Evolutionary conservation across 352 stramenopile genomes (phyloP), one percentile per base, ranked within the genome.

Genomic region (Phytophthora colocasiae): DNA sequence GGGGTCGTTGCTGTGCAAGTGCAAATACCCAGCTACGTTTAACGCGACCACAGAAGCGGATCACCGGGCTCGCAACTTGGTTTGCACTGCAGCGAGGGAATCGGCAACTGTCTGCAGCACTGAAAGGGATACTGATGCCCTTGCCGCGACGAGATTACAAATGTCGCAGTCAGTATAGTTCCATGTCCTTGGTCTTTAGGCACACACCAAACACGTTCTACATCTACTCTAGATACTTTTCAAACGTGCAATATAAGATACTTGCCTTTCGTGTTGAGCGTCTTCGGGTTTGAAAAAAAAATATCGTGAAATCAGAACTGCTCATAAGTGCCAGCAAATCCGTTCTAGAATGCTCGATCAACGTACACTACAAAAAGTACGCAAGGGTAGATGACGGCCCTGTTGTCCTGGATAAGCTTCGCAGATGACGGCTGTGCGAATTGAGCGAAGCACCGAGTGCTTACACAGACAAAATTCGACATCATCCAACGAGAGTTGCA

Each of bases 101-200:
- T 22, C 22, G 22, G 22, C 47, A 41, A 54, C 47, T 54, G 22
- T 41, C 47, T 32, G 29, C 15, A 38, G 24, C 44, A 49, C n/a
- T 49, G 43, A 49, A 43, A 36, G 31, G 31, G 31, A 34, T 34
- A 6, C 31, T 22, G 22, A 22, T 22, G 22, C 22, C 22, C 22
- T 22, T 2, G 22, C 19, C 19, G 19, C 19, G 19, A 19, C 19
- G 19, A 19, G 19, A 31, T 31, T 17, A 17, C 0, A 59, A 51
- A 45, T 61, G 53, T 61, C 41, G 31, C 53, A 61, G 41, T 17
- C 52, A 1, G 29, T 52, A 61, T 15, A 40, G 40, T 39, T 58
- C 22, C 49, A 51, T 24, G 45, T 10, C 11, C 24, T 9, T 34
- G 43, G 17, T 32, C 45, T 17, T 41, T 11, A 6, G 29, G 22